phyloP scores from a whole-genome alignment of 805 yeast species.

The Teunomyces stri region DNA sequence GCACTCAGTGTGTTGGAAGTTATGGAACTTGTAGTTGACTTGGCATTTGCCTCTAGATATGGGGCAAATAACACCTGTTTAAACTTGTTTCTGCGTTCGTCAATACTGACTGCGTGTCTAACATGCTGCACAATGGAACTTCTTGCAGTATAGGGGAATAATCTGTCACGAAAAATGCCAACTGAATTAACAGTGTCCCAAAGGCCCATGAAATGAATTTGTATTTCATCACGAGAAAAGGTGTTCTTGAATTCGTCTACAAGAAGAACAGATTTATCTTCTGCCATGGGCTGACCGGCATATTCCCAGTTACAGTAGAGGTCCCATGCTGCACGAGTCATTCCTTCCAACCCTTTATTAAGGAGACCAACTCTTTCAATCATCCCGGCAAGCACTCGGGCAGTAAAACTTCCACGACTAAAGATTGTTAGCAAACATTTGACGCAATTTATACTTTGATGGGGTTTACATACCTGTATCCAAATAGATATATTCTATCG shows the following conservation, averaged over 20 bases:
- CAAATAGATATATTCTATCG: slow-evolving; percentile 55
- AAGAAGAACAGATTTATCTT: slow-evolving; percentile 42
- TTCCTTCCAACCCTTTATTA: slow-evolving; percentile 51
- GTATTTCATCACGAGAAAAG: slow-evolving; percentile 46
- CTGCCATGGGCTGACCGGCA: slow-evolving; percentile 54
- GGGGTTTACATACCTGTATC: slow-evolving; percentile 40
- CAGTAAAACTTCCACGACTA: slow-evolving; percentile 62
- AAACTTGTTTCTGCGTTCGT: slow-evolving; percentile 64
- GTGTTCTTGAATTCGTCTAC: slow-evolving; percentile 54
- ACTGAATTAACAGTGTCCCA: slow-evolving; percentile 72
- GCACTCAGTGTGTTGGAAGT: neutral
- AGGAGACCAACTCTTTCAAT: slow-evolving; percentile 61
- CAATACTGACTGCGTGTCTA: slow-evolving; percentile 65
- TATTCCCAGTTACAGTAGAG: slow-evolving; percentile 59
- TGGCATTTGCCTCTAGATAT: neutral
- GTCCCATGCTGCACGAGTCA: slow-evolving; percentile 61
- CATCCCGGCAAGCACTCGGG: slow-evolving; percentile 65
- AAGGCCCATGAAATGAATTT: slow-evolving; percentile 59
- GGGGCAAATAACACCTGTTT: slow-evolving; percentile 53
- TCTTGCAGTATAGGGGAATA: slow-evolving; percentile 57
- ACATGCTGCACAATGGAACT: slow-evolving; percentile 53
- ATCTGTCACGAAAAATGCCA: slow-evolving; percentile 54
- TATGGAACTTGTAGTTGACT: neutral
- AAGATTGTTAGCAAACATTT: slow-evolving; percentile 2
- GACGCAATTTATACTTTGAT: neutral